These are phyloP conservation scores for Trichosporon ovoides DNA, from an alignment of 1,284 basidiomycete species.

Conservation along the genomic window DNA sequence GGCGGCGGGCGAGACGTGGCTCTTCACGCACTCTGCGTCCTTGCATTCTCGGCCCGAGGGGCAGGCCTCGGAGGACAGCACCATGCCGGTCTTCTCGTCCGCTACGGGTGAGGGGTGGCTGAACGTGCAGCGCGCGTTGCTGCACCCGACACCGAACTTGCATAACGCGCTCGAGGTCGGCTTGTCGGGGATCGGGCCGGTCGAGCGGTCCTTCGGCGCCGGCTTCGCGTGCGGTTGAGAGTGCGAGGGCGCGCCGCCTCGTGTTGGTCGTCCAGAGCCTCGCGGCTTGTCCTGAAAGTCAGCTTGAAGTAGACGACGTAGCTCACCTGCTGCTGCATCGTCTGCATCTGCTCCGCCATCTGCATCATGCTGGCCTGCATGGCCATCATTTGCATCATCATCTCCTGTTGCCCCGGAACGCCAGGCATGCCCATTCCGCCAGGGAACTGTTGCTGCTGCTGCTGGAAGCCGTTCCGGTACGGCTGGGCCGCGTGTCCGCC, in stretches of 20 bases:
- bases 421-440: slow-evolving; percentile 19
- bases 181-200: slow-evolving; percentile 47
- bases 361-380: slow-evolving; percentile 51
- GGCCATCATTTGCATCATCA: slow-evolving; percentile 51
- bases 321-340: slow-evolving; percentile 43
- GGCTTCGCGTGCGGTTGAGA: not conserved
- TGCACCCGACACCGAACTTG: slow-evolving; percentile 84
- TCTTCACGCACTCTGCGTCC: slow-evolving; percentile 83
- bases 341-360: slow-evolving; percentile 48
- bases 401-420: slow-evolving; percentile 42
- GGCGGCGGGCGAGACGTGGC: slow-evolving; percentile 78
- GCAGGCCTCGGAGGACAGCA: slow-evolving; percentile 82
- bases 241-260: not conserved
- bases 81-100: slow-evolving; percentile 81
- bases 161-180: slow-evolving; percentile 59
- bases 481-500: slow-evolving; percentile 10
- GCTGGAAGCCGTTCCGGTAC: slow-evolving; percentile 12
- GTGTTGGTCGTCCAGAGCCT: not conserved
- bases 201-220: too few relatives aligned
- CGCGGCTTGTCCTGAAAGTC: slow-evolving; percentile 12
- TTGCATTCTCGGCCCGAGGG: slow-evolving; percentile 71
- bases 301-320: not conserved
- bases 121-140: slow-evolving; percentile 76
- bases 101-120: slow-evolving; percentile 89
- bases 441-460: slow-evolving; percentile 12